These are phyloP conservation scores for Trichoderma lentiforme DNA, from an alignment of 2,329 filamentous ascomycete genomes.

Conservation along the genomic window DNA sequence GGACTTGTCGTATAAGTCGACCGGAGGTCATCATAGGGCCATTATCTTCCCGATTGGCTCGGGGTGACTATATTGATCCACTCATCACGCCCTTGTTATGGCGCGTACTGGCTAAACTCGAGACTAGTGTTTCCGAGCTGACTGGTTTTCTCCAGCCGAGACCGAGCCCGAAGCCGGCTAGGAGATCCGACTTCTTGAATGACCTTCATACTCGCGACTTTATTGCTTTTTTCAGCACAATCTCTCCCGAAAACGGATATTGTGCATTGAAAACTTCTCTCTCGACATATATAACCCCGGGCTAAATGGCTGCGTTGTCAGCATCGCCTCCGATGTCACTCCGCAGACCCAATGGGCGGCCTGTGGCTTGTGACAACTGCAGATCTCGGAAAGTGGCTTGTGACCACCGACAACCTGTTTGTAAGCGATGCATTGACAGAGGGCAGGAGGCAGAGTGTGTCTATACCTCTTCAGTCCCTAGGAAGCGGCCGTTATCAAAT, in stretches of 20 bases:
- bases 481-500: neutral
- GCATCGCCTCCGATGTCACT: neutral
- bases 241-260: neutral
- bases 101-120: neutral
- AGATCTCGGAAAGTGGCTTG: constrained; percentile 40
- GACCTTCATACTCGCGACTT: neutral
- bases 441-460: constrained; percentile 33
- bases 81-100: neutral
- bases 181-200: neutral
- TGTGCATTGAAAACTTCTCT: neutral
- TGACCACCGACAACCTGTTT: constrained; percentile 38
- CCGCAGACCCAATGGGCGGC: constrained; percentile 28
- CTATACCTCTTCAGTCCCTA: constrained; percentile 25
- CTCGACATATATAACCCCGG: neutral
- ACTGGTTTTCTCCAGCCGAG: constrained; percentile 27
- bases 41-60: neutral
- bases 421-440: constrained; percentile 36
- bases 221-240: neutral
- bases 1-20: neutral
- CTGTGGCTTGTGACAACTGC: constrained; percentile 32
- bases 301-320: constrained; percentile 3
- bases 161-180: constrained; percentile 24
- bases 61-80: neutral
- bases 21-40: neutral
- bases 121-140: constrained; percentile 7